These are phyloP conservation scores for Penicillium nordicum DNA, from an alignment of 2,329 filamentous ascomycete genomes.

Conservation along the genomic window DNA sequence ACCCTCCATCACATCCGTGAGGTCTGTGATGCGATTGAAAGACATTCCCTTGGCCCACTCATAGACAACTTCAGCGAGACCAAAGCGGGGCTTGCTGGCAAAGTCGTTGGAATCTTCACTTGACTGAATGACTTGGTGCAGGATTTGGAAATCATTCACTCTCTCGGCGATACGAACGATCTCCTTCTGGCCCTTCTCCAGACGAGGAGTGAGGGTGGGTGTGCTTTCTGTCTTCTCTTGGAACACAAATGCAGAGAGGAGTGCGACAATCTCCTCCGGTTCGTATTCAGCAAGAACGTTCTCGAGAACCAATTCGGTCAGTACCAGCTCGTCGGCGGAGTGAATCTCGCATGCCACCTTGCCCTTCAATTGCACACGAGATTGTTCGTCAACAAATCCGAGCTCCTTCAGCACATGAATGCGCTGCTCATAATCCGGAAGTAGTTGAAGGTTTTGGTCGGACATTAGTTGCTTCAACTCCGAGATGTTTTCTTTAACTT, in stretches of 20 bases:
- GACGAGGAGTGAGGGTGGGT: constrained; percentile 74
- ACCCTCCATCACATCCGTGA: constrained; percentile 95
- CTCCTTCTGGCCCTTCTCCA: constrained; percentile 77
- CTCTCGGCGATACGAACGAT: constrained; percentile 90
- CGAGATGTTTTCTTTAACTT: constrained; percentile 89
- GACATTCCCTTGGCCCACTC: constrained; percentile 98
- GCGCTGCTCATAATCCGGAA: constrained; percentile 95
- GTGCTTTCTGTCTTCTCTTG: constrained; percentile 88
- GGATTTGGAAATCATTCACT: constrained; percentile 83
- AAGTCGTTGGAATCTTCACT: constrained; percentile 92
- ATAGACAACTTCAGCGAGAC: constrained; percentile 94
- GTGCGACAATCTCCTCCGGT: constrained; percentile 90
- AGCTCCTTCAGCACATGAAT: constrained; percentile 89
- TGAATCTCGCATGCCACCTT: constrained; percentile 99
- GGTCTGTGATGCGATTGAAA: constrained; percentile 93
- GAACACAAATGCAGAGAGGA: constrained; percentile 93
- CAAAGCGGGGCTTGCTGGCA: constrained; percentile 79
- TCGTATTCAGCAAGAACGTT: constrained; percentile 95
- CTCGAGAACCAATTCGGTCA: constrained; percentile 93
- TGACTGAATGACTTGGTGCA: constrained; percentile 87
- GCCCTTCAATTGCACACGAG: constrained; percentile 90
- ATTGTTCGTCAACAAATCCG: constrained; percentile 82
- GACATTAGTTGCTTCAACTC: constrained; percentile 85
- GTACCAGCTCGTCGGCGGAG: constrained; percentile 90
- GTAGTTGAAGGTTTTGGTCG: constrained; percentile 89